Evolutionary conservation across 306 rosid species (phyloP), one percentile per base, ranked within the genome.

Genomic region (Lathyrus aphaca): DNA sequence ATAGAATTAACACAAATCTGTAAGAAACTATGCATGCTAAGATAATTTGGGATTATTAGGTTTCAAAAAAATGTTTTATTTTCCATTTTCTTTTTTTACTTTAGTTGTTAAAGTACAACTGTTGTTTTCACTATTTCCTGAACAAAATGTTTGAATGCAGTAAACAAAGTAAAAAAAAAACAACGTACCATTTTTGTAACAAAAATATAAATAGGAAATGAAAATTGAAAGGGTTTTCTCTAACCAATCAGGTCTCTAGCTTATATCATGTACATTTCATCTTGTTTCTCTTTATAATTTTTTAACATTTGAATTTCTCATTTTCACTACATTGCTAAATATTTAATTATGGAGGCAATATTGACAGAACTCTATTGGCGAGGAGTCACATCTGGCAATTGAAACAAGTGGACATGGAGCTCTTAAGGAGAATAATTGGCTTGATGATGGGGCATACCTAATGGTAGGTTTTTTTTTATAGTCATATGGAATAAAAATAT

Each of bases 391-490:
- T 86, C 75, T 93, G 79, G 97, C 98, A 66, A 90, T 93, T 80
- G 98, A 93, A 82, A 93, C 98, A 57, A 93, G 98, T 81, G 98
- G 98, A 29, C 98, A 90, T 77, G 98, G 98, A 76, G 98, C 98
- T 77, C 96, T 93, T 42, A 93, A 90, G 89, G 98, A 93, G 88
- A 93, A 93, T 74, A 87, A 83, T 74, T 93, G 98, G 98, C 97
- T 93, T 74, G 98, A 93, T 48, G 97, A 93, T 77, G 98, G 98
- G 39, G 98, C 98, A 59, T 93, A 90, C 83, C 83, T 85, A 85
- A 93, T 93, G 97, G 98, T 93, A 91, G 64, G 81, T 35, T 44
- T 78, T 80, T 80, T 40, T 15, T 45, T 21, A 16, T 37, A 46
- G 59, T 42, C 48, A 39, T 39, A 66, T 43, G 30, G 62, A 54